Evolutionary conservation across 208 protist genomes (phyloP), one percentile per base, ranked within the genome.

Genomic region (Tetramitus jugosus): DNA sequence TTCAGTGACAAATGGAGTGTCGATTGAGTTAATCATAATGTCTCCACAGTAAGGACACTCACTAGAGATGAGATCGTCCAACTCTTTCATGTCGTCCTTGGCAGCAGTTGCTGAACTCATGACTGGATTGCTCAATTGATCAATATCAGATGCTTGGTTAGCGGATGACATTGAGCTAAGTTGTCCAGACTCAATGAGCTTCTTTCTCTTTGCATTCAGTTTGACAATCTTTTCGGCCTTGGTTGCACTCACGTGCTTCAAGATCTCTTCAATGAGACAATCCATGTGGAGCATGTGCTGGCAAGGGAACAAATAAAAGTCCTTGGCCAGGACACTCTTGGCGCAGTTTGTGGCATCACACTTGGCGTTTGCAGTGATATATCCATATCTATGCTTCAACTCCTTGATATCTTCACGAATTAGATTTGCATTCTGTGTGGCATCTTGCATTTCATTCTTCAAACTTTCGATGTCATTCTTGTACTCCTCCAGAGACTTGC

Each of bases 351-450:
- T 10, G 2, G 26, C 4, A 33, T 85, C 80, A 79, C 95, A 98
- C 37, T 84, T 85, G 76, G 96, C 89, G 33, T 84, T 86, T 6
- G 76, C 77, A 3, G 84, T 85, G 43, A 98, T 87, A 80, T 94
- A 88, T 42, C 90, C 90, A 86, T 88, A 96, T 71, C 91, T 85
- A 72, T 90, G 78, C 3, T 78, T 84, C 39, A 89, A 86, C 56
- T 89, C 84, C 26, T 85, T 77, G 77, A 98, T 92, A 74, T 97
- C 93, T n/a, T 86, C 79, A 74, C 96, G 90, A 56, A 97, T 92
- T 23, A 76, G 62, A 69, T 94, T 86, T 4, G 93, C 89, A 31
- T 86, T 91, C 31, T 89, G 80, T 52, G 89, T 95, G 6, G 92
- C 86, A 56, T 96, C 91, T 26, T 93, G 79, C 85, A 96, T 94